Base-by-base conservation (phyloP, 2,329 filamentous ascomycete genomes). In the Aspergillus pseudotamarii region DNA sequence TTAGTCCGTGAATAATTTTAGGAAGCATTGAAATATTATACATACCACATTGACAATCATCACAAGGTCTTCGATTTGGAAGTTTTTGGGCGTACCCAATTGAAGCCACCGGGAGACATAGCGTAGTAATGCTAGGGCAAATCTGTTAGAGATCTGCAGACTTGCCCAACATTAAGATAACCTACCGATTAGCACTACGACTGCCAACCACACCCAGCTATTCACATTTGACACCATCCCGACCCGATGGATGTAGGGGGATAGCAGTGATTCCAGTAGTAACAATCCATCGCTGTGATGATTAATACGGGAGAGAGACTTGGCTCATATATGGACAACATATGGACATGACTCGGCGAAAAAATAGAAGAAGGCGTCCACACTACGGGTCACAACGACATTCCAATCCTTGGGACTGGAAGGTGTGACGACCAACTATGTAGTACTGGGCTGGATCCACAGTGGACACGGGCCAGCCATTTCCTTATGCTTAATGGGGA, bases 121-220 rank as follows among this genome's bases (percentile, higher is more conserved):
- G 51, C 65, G 65, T 34, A 66, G 34, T 16, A 63, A 8, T 6
- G 63, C 65, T 66, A 32, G 50, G 12, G 6, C 9, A 1, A 19
- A 21, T 34, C 16, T 8, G 32, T 55, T 38, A 55, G n/a, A 38
- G 8, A 36, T 23, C 16, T 26, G n/a, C 51, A 38, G n/a, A n/a
- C 5, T 38, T 23, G 14, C 36, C 9, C 4, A 30, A 9, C n/a
- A 19, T 5, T 19, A 11, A 36, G 10, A 38, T 34, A 57, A 61
- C 60, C 9, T 63, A 66, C 65, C 46, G 53, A 66, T 61, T 4
- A 64, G 46, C 28, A 65, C 26, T 41, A 66, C 63, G 12, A 66
- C 60, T n/a, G 51, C 60, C 6, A 66, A 46, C 65, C 65, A 66
- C 41, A 63, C 50, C 64, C 64, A 66, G 14, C 57, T 63, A 30